These are phyloP conservation scores for Arxiozyma heterogenica DNA, from an alignment of 1,139 yeast species.

Conservation along the genomic window DNA sequence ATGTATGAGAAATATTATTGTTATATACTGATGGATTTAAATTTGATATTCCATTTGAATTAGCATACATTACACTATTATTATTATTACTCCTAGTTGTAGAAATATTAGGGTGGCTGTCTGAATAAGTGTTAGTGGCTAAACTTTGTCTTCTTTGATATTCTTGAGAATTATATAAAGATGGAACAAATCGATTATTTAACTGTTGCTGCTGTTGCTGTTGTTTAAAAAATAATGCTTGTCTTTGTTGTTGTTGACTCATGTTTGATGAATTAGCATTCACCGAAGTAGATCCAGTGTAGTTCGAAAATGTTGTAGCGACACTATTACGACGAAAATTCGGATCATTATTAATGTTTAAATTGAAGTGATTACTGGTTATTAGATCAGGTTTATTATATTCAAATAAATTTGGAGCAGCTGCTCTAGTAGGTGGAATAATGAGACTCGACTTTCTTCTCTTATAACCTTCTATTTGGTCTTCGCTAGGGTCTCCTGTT, in stretches of 20 bases:
- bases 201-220: constrained; percentile 10
- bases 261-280: neutral
- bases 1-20: neutral
- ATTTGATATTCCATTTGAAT: neutral
- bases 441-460: constrained; percentile 29
- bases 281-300: neutral
- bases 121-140: constrained; percentile 18
- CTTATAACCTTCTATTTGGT: constrained; percentile 11
- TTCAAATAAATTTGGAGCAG: constrained; percentile 37
- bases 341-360: neutral
- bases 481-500: neutral
- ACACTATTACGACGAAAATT: constrained; percentile 1
- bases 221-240: constrained; percentile 9
- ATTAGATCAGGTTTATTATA: constrained; percentile 25
- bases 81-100: constrained; percentile 6
- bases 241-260: constrained; percentile 18
- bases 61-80: constrained; percentile 8
- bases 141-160: constrained; percentile 35
- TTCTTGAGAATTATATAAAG: constrained; percentile 21
- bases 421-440: constrained; percentile 40
- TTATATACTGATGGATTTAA: neutral
- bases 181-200: constrained; percentile 11
- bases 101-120: constrained; percentile 3
- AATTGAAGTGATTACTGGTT: constrained; percentile 1
- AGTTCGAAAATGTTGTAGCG: neutral